These are phyloP conservation scores for Cicer pinnatifidum DNA, from an alignment of 306 rosid species.

Conservation along the genomic window DNA sequence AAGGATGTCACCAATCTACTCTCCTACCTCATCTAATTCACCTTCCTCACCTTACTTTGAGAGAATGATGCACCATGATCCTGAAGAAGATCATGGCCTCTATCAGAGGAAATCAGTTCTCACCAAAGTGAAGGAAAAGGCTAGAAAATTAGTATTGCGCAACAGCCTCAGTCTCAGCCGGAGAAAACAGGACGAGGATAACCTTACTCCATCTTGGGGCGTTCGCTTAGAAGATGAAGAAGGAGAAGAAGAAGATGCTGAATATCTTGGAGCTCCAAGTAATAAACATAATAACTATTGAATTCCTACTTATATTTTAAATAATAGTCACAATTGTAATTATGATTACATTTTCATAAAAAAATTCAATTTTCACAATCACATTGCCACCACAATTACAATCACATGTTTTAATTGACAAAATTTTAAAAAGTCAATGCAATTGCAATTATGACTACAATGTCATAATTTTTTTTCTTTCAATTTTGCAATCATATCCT, in stretches of 20 bases:
- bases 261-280: slow-evolving; percentile 95
- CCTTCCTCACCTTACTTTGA: slow-evolving; percentile 47
- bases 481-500: too few species aligned
- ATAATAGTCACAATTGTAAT: not conserved
- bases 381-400: not conserved
- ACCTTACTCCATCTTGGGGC: slow-evolving; percentile 63
- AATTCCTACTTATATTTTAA: not conserved
- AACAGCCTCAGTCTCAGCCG: slow-evolving; percentile 74
- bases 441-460: too few species aligned
- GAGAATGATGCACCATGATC: slow-evolving; percentile 51
- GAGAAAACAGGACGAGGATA: slow-evolving; percentile 61
- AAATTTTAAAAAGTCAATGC: too few species aligned
- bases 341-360: not conserved
- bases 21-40: slow-evolving; percentile 38
- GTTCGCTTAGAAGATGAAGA: slow-evolving; percentile 53
- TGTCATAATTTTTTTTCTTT: too few species aligned
- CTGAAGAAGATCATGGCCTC: slow-evolving; percentile 61
- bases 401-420: not conserved
- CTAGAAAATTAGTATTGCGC: slow-evolving; percentile 58
- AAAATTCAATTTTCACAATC: not conserved
- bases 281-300: slow-evolving; percentile 18
- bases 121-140: slow-evolving; percentile 79
- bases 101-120: slow-evolving; percentile 85
- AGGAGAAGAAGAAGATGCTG: slow-evolving; percentile 60
- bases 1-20: slow-evolving; percentile 51